phyloP scores from a whole-genome alignment of 208 protist species.

The Leishmania gerbilli region DNA sequence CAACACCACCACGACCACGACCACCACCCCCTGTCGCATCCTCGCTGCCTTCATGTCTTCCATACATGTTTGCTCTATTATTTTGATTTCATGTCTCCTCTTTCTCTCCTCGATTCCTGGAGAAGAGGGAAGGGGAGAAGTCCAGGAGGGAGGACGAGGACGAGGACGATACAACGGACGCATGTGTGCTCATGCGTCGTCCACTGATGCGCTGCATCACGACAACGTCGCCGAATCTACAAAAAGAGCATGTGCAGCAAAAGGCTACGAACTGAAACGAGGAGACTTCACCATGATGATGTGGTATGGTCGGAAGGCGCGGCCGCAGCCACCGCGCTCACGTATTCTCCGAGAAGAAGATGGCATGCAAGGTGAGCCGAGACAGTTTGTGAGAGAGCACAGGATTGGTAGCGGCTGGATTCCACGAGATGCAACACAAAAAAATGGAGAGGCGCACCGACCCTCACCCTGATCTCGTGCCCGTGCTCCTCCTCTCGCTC shows the following conservation, averaged over 20 bases:
- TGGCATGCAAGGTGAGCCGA: neutral
- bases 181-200: neutral
- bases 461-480: neutral
- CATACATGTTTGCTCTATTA: neutral
- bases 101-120: neutral
- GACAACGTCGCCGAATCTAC: neutral
- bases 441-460: neutral
- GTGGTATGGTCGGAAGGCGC: neutral
- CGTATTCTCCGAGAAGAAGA: neutral
- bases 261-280: neutral
- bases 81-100: too few species aligned
- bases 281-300: neutral
- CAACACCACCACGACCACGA: neutral
- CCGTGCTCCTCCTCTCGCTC: neutral
- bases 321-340: neutral
- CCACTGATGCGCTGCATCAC: neutral
- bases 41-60: neutral
- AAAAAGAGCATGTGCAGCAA: neutral
- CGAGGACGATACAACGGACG: neutral
- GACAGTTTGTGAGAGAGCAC: neutral
- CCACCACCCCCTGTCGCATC: neutral
- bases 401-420: neutral
- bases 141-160: neutral
- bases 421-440: neutral
- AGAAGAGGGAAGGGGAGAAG: neutral